Base-by-base conservation (phyloP, 768 basidiomycete species). In the Amanita rubescens region DNA sequence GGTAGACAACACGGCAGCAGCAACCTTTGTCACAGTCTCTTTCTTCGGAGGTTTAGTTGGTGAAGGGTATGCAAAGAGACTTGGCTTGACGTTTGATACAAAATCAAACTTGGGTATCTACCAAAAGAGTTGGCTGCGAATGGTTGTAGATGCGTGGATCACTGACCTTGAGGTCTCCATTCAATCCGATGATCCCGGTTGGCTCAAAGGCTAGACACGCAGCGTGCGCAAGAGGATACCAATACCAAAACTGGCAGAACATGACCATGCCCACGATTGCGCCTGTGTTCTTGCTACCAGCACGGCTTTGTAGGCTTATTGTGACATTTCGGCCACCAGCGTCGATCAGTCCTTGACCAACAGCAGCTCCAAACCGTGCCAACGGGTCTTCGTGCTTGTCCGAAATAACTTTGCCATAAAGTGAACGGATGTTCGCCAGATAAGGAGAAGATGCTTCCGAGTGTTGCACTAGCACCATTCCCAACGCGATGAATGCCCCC, bases 221-320 rank as follows among this genome's bases (percentile, higher is more conserved):
- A 57, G 89, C 93, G 63, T 97, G 94, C 12, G 94, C 93, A 24
- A 98, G 75, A 32, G 96, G 96, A 71, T 94, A 99, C 96, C 96
- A 99, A 67, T 98, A 98, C 96, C 96, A 99, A 72, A 99, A 98
- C 68, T 99, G 96, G 63, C 90, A 90, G 75, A 99, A 99, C 65
- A 99, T 71, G 15, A 89, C 84, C 88, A 98, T 94, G n/a, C 96
- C 96, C 32, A 98, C 92, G 58, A 98, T 90, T 2, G 95, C 93
- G 44, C 80, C 90, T 59, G 94, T 94, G 66, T 97, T 95, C 59
- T 82, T 80, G 59, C 87, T 94, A 8, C 96, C 96, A 1, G 92
- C 92, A 55, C 90, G 83, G 65, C 92, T 96, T 66, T 94, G 89
- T 53, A 98, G 72, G 63, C 84, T 92, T 65, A 99, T 93, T 10